Evolutionary conservation across 2,329 filamentous ascomycete genomes (phyloP).

Genomic region (Fusarium newnesense): DNA sequence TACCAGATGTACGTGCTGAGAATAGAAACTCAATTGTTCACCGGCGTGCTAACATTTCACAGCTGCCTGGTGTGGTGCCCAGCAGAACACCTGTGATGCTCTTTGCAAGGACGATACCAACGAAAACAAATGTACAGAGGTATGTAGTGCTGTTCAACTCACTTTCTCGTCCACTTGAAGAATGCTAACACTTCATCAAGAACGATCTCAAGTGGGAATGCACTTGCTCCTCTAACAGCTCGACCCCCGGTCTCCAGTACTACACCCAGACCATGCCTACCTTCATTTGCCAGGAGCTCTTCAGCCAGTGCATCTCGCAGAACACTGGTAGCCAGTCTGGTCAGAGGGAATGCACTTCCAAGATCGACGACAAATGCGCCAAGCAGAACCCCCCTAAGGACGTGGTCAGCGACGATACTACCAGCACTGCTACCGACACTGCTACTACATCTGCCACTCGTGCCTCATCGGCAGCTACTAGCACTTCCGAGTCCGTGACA

Average conservation of each 20-base stretch:
- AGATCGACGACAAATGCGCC: constrained; percentile 61
- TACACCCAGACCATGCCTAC: constrained; percentile 64
- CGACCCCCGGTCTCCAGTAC: constrained; percentile 62
- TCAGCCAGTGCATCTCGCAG: constrained; percentile 57
- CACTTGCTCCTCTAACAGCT: constrained; percentile 59
- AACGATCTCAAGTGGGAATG: constrained; percentile 59
- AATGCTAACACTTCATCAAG: constrained; percentile 43
- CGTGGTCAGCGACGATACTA: constrained; percentile 38
- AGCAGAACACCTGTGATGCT: constrained; percentile 60
- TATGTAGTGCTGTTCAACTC: constrained; percentile 47
- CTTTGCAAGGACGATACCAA: constrained; percentile 56
- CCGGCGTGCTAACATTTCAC: constrained; percentile 22
- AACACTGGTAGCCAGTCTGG: constrained; percentile 55
- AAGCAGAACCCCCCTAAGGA: constrained; percentile 49
- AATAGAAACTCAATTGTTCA: neutral
- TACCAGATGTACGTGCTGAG: constrained; percentile 52
- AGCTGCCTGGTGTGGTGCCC: constrained; percentile 64
- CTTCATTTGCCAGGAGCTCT: constrained; percentile 63
- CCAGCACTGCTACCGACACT: constrained; percentile 41
- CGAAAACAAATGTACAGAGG: constrained; percentile 58
- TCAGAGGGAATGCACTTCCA: constrained; percentile 60
- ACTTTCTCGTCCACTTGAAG: neutral
- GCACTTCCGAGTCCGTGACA: constrained; percentile 44
- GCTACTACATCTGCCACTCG: constrained; percentile 38
- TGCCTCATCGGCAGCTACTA: constrained; percentile 28